Base-by-base conservation (phyloP, 179 eudicot genomes). In the Amaranthus tricolor region DNA sequence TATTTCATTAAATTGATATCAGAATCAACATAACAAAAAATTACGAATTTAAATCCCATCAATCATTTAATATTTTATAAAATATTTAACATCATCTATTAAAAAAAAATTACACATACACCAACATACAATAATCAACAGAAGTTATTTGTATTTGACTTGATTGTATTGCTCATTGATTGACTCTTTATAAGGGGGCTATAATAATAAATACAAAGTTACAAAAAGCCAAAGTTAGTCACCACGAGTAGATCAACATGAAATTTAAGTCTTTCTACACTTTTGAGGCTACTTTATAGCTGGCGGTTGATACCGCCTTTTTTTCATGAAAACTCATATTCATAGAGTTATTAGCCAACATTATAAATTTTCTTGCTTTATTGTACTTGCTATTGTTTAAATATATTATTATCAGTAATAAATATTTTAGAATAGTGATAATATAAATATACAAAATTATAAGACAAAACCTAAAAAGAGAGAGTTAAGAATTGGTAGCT, bases 201-300 rank as follows among this genome's bases (percentile, higher is more conserved):
- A 31, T 31, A 31, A 54, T 31, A 52, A 52, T 52, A 7, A 69
- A 53, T 69, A 69, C 56, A 69, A 69, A 53, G 59, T 68, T 52
- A 68, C 12, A 24, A 53, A 48, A 69, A 60, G 60, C 11, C 72
- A 31, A 68, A 14, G n/a, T 53, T 59, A 69, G 72, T 69, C 61
- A 69, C 21, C 72, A 69, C 17, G 43, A 60, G 47, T 69, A 53
- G 72, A 69, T 69, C 60, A 69, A 54, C 13, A 21, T 1, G 49
- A 54, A 69, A 69, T 69, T 69, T 21, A 69, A 69, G 72, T 31
- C 40, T 4, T 49, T 60, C 17, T 53, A 31, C 15, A 53, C 72
- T 69, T 69, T 54, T 53, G 54, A 24, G 14, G 72, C 72, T 13
- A 53, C 48, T 68, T 52, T 53, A 69, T 52, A 69, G 72, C 44